Base-by-base conservation (phyloP, 805 yeast species). In the Wickerhamomyces rabaulensis region DNA sequence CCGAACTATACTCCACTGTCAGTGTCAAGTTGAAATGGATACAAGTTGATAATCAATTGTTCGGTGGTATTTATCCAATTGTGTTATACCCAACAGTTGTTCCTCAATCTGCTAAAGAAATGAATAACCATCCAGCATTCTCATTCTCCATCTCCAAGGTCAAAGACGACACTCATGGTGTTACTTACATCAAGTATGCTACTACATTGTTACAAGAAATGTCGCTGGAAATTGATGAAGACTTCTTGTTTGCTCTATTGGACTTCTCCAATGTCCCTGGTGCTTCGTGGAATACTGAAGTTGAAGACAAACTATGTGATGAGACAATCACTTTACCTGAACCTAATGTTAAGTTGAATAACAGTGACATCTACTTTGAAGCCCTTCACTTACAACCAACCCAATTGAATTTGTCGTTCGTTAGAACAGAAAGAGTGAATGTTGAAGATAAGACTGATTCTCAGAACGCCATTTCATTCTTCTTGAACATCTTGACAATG, bases 211-310 rank as follows among this genome's bases (percentile, higher is more conserved):
- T 94, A 42, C 99, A 94, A 66, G 97, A 92, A 60, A 78, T 94
- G 77, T 82, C 97, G 0, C 68, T 94, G 40, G 98, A 94, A 59
- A 76, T 92, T 39, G 99, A 94, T 63, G 99, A 94, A 65, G 97
- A 92, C 61, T 89, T 94, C 64, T 63, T 92, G 53, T 82, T 84
- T 62, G 89, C 95, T 0, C 61, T 91, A 41, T 63, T 91, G 39
- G 96, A 90, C 39, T 89, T 90, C 57, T 75, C 84, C 6, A 84
- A 86, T 58, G 68, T 85, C 33, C 94, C 95, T 0, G 94, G 92
- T 1, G 89, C 94, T 0, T 69, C 82, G n/a, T 84, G 92, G 91
- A 76, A 80, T 46, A 60, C 56, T 22, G 52, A 60, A 13, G 58
- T 58, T n/a, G 63, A 68, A 13, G 81, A 78, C 50, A 67, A 60